Conservation (phyloP, 306 rosid genomes). For the Cicer chorassanicum region DNA sequence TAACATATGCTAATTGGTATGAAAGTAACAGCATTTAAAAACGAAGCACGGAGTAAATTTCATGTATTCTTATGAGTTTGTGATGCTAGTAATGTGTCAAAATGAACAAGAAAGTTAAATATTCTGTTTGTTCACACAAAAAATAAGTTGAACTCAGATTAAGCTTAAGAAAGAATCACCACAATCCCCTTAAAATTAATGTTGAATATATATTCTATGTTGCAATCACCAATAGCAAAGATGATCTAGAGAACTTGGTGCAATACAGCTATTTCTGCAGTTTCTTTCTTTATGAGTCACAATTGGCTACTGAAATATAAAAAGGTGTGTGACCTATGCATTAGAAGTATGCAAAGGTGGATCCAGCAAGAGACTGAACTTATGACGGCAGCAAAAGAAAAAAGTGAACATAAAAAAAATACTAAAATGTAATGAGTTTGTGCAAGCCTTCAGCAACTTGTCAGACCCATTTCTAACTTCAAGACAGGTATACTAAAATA, state of each 20-base stretch:
- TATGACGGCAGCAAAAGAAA: conserved; percentile 13
- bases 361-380: neutral
- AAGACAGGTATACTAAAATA: conserved; percentile 26
- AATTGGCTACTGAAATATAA: conserved; percentile 2
- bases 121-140: conserved; percentile 16
- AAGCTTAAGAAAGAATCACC: conserved; percentile 14
- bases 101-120: conserved; percentile 27
- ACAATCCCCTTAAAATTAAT: conserved; percentile 2
- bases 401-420: conserved; percentile 1
- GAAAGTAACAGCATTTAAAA: conserved; percentile 43
- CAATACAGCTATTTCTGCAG: conserved; percentile 22
- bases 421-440: conserved; percentile 3
- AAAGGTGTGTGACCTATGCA: neutral
- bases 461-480: conserved; percentile 8
- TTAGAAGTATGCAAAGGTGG: neutral
- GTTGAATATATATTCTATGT: conserved; percentile 13
- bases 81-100: conserved; percentile 36
- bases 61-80: neutral
- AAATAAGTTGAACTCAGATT: conserved; percentile 32
- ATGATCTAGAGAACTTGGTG: conserved; percentile 13
- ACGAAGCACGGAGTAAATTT: conserved; percentile 33
- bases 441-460: conserved; percentile 20
- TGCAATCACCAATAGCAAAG: conserved; percentile 20
- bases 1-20: conserved; percentile 37
- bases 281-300: neutral